Evolutionary conservation across 768 basidiomycete genomes (phyloP).

Genomic region (Pulveroboletus sp.): DNA sequence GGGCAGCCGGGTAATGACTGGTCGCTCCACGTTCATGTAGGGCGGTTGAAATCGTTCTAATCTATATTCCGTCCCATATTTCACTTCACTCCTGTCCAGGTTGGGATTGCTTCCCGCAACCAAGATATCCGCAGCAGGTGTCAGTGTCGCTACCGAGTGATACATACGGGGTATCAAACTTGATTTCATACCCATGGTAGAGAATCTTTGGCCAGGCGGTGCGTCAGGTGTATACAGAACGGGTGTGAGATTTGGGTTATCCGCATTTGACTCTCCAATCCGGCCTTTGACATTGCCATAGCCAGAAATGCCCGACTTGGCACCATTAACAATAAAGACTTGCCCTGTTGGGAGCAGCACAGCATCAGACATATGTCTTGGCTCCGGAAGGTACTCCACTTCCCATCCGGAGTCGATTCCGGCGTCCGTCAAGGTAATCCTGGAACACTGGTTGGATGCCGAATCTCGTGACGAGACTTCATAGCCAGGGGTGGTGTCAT

Average conservation of each 20-base stretch:
- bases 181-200: constrained; percentile 49
- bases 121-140: constrained; percentile 67
- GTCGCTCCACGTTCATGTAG: constrained; percentile 65
- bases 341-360: constrained; percentile 75
- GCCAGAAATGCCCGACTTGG: constrained; percentile 65
- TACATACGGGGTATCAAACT: constrained; percentile 73
- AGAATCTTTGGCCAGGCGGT: constrained; percentile 54
- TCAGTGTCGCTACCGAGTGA: constrained; percentile 78
- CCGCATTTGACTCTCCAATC: constrained; percentile 75
- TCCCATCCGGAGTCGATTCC: constrained; percentile 70
- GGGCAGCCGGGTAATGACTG: constrained; percentile 38
- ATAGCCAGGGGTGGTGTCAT: constrained; percentile 55
- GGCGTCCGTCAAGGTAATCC: constrained; percentile 57
- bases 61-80: constrained; percentile 82
- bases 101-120: constrained; percentile 85
- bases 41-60: constrained; percentile 84
- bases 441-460: constrained; percentile 69
- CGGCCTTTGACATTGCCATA: constrained; percentile 69
- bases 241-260: constrained; percentile 62
- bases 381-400: constrained; percentile 68
- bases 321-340: constrained; percentile 74
- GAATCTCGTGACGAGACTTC: constrained; percentile 67
- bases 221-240: constrained; percentile 64
- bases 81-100: constrained; percentile 64
- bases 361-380: constrained; percentile 76